These are phyloP conservation scores for Pseudocercospora musae DNA, from an alignment of 2,329 filamentous ascomycete genomes.

Conservation along the genomic window DNA sequence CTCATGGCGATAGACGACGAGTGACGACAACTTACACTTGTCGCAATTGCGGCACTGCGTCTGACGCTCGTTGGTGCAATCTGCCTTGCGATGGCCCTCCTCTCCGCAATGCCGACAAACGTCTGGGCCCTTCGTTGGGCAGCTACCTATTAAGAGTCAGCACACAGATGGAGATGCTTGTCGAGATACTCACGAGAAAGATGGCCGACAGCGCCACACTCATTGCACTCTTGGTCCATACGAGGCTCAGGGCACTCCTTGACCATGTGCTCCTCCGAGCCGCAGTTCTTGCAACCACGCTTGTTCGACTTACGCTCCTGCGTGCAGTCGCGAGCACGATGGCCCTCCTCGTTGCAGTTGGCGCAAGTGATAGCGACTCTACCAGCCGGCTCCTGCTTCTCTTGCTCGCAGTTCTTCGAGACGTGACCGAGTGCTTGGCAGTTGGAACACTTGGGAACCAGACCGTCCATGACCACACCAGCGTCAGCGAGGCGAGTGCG, in stretches of 20 bases:
- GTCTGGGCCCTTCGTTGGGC: conserved; percentile 18
- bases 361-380: conserved; percentile 49
- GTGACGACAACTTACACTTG: conserved; percentile 13
- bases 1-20: background rate
- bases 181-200: conserved; percentile 31
- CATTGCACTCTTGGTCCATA: conserved; percentile 34
- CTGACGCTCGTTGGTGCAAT: conserved; percentile 36
- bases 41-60: conserved; percentile 38
- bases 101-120: conserved; percentile 37
- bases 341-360: conserved; percentile 44
- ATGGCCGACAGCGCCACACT: conserved; percentile 35
- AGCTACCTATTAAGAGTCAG: conserved; percentile 8
- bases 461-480: conserved; percentile 50
- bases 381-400: conserved; percentile 38
- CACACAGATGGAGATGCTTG: background rate
- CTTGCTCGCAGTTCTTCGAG: conserved; percentile 47
- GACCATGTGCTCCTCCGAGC: conserved; percentile 51
- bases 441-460: conserved; percentile 50
- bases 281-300: conserved; percentile 37
- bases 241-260: conserved; percentile 61
- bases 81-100: conserved; percentile 33
- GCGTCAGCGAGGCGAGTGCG: conserved; percentile 50
- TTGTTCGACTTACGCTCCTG: conserved; percentile 52
- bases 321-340: conserved; percentile 61
- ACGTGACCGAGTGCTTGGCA: conserved; percentile 48